A percentile compares a stretch with the other conserved stretches of the same genome.
phyloP scores from a whole-genome alignment of 2,329 filamentous ascomycete genomes.

The Paecilomyces sp. region DNA sequence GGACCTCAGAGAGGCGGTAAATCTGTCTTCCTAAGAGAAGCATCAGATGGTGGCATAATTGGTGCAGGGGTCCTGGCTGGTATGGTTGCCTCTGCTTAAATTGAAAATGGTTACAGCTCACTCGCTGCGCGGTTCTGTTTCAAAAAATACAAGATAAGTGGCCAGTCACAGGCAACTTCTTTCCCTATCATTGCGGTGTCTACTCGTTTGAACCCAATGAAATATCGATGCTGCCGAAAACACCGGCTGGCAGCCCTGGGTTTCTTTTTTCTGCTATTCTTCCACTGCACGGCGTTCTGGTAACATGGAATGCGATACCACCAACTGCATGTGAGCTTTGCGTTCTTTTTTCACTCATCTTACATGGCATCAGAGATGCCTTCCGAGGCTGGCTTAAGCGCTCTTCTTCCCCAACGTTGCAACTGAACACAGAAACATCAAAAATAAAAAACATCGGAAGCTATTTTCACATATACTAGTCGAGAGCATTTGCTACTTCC shows the following conservation, averaged over 20 bases:
- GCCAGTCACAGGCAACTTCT: background rate
- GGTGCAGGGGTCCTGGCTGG: conserved; percentile 49
- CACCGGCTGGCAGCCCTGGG: background rate
- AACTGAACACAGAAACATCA: background rate
- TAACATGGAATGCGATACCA: background rate
- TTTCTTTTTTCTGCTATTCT: background rate
- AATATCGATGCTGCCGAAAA: background rate
- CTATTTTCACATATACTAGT: background rate
- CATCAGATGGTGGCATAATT: conserved; percentile 48
- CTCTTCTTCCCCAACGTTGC: background rate
- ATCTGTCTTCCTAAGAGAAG: conserved; percentile 45
- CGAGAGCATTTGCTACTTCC: background rate
- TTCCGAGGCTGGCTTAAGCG: background rate
- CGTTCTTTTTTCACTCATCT: background rate
- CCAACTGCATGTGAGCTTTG: background rate
- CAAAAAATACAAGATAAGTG: background rate
- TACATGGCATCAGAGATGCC: background rate
- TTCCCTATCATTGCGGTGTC: background rate
- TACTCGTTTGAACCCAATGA: background rate
- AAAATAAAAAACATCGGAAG: background rate
- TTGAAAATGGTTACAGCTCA: background rate
- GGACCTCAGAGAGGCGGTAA: conserved; percentile 41
- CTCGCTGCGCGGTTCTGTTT: background rate
- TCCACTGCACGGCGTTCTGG: background rate
- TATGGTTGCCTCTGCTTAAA: conserved; percentile 27